Conservation (phyloP, 208 protist species). For the Wallacemonas collosoma region DNA sequence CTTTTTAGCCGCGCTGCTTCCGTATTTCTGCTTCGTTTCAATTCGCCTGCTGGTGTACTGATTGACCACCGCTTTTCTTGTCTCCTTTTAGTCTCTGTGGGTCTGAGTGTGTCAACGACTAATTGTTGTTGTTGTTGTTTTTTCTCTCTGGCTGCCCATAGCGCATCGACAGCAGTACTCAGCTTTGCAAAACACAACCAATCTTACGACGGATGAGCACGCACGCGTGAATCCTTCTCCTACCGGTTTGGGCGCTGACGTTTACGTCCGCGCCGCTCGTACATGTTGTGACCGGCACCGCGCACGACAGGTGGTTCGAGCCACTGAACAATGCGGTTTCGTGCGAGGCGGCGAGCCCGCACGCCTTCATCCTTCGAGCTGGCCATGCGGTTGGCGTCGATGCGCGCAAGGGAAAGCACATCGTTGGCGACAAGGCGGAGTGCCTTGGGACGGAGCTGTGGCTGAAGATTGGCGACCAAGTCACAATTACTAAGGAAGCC, state of each 20-base stretch:
- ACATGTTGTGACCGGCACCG: slow-evolving; percentile 86
- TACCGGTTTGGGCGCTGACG: slow-evolving; percentile 31
- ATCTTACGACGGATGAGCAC: too few species aligned
- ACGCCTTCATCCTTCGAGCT: slow-evolving; percentile 71
- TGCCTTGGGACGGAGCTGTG: slow-evolving; percentile 85
- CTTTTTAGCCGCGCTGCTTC: too few species aligned
- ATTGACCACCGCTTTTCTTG: too few species aligned
- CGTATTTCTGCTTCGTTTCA: too few species aligned
- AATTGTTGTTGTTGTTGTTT: too few species aligned
- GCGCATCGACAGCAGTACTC: too few species aligned
- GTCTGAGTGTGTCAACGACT: too few species aligned
- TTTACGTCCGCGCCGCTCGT: slow-evolving; percentile 79
- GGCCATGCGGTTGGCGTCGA: slow-evolving; percentile 81
- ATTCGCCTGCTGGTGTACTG: too few species aligned
- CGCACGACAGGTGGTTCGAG: slow-evolving; percentile 81
- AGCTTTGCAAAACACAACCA: too few species aligned
- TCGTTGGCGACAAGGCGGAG: slow-evolving; percentile 70
- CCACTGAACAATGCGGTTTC: slow-evolving; percentile 75
- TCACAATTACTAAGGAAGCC: slow-evolving; percentile 90
- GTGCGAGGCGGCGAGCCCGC: slow-evolving; percentile 54
- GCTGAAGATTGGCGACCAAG: slow-evolving; percentile 75
- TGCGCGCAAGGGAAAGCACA: slow-evolving; percentile 69
- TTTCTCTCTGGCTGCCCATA: too few species aligned
- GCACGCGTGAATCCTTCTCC: not conserved
- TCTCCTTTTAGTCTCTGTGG: too few species aligned